phyloP scores from a whole-genome alignment of 495 filamentous ascomycete genomes.

The Glarea lozoyensis region DNA sequence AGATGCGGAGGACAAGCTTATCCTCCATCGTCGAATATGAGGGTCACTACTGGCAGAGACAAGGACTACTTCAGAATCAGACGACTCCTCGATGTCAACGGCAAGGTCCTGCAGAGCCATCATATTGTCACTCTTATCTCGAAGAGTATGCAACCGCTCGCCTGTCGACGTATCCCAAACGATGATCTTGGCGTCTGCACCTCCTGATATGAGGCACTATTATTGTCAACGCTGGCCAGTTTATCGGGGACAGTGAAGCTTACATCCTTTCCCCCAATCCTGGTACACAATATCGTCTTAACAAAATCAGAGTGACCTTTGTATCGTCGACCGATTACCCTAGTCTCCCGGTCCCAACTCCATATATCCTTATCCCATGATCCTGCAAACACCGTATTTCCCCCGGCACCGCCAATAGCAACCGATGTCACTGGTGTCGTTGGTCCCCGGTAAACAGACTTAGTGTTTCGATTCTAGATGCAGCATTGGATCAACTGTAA shows the following conservation, averaged over 20 bases:
- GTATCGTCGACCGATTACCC: slow-evolving; percentile 35
- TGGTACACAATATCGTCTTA: slow-evolving; percentile 56
- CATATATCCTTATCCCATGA: slow-evolving; percentile 90
- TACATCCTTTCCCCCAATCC: slow-evolving; percentile 47
- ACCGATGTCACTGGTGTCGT: slow-evolving; percentile 71
- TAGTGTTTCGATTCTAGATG: slow-evolving; percentile 15
- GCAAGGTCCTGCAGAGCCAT: slow-evolving; percentile 68
- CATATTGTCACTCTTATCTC: slow-evolving; percentile 54
- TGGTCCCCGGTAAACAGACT: slow-evolving; percentile 58
- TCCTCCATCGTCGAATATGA: slow-evolving; percentile 68
- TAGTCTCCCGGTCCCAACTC: slow-evolving; percentile 61
- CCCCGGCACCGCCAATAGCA: slow-evolving; percentile 49
- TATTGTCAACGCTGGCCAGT: not conserved
- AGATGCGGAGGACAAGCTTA: slow-evolving; percentile 35
- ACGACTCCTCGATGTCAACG: slow-evolving; percentile 53
- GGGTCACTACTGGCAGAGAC: slow-evolving; percentile 78
- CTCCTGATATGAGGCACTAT: slow-evolving; percentile 63
- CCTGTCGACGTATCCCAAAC: slow-evolving; percentile 69
- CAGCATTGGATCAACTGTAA: slow-evolving; percentile 1
- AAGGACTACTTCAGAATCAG: slow-evolving; percentile 41
- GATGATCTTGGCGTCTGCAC: slow-evolving; percentile 77
- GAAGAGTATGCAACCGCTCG: slow-evolving; percentile 59
- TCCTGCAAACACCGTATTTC: slow-evolving; percentile 65
- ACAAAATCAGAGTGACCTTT: slow-evolving; percentile 87
- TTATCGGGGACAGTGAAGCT: not conserved